Evolutionary conservation across 2,329 filamentous ascomycete species (phyloP).

Genomic region (Trichoderma breve): DNA sequence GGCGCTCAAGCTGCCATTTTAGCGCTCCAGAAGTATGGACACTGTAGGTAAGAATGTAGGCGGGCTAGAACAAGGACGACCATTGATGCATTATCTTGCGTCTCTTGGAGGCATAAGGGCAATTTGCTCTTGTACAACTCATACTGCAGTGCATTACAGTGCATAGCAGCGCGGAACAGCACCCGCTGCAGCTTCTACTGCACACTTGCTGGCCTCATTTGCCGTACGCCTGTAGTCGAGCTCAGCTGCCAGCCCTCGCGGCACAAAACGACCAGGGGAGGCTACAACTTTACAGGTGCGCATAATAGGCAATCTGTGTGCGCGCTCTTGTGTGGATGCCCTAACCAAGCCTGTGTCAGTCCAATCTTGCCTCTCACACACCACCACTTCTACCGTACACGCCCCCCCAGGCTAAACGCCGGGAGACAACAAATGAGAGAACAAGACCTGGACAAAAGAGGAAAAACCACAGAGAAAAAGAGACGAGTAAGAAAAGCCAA

Average conservation of each 20-base stretch:
- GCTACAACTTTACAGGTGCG: background rate
- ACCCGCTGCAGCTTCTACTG: background rate
- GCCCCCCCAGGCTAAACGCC: background rate
- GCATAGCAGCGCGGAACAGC: background rate
- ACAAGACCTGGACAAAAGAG: background rate
- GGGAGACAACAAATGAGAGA: background rate
- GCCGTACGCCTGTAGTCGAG: background rate
- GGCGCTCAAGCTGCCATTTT: background rate
- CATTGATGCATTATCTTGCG: background rate
- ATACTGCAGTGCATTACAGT: background rate
- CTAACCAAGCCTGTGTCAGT: background rate
- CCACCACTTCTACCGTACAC: background rate
- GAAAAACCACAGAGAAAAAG: background rate
- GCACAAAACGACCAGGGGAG: background rate
- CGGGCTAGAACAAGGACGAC: no score
- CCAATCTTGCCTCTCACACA: background rate
- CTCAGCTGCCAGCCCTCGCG: background rate
- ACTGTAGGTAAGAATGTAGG: no score
- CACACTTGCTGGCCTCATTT: background rate
- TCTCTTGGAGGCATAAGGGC: background rate
- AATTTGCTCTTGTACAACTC: background rate
- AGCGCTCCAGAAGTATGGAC: background rate
- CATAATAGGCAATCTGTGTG: background rate
- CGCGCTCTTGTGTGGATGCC: background rate
- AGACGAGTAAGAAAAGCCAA: background rate